Evolutionary conservation across 495 filamentous ascomycete genomes (phyloP).

Genomic region (Oidiodendron maius): DNA sequence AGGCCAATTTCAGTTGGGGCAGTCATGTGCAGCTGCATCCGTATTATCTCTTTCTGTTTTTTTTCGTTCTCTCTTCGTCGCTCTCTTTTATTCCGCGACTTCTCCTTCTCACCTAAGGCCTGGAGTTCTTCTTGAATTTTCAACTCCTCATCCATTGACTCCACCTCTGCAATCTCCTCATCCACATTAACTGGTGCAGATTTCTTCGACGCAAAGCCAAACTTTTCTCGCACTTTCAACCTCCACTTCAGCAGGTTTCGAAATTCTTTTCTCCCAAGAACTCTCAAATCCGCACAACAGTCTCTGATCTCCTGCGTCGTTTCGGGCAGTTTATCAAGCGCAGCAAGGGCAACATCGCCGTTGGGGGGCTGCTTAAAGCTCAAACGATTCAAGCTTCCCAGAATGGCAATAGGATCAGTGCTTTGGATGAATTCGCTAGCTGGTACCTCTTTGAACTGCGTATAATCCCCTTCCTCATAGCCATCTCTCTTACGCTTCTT

Average conservation of each 20-base stretch:
- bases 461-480: constrained; percentile 95
- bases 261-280: constrained; percentile 92
- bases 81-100: constrained; percentile 68
- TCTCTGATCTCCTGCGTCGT: constrained; percentile 81
- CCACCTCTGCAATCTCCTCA: constrained; percentile 69
- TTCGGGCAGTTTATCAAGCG: constrained; percentile 83
- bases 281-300: constrained; percentile 84
- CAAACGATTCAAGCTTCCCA: constrained; percentile 79
- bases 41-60: constrained; percentile 82
- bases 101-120: constrained; percentile 70
- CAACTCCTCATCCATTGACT: constrained; percentile 89
- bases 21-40: constrained; percentile 96
- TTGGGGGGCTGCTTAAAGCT: constrained; percentile 70
- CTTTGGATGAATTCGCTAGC: constrained; percentile 94
- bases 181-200: constrained; percentile 45
- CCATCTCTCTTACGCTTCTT: constrained; percentile 97
- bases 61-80: constrained; percentile 79
- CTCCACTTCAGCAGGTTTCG: constrained; percentile 89
- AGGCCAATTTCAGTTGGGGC: constrained; percentile 93
- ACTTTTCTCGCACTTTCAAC: constrained; percentile 81
- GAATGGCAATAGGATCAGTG: constrained; percentile 89
- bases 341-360: constrained; percentile 80
- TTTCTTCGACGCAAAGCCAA: constrained; percentile 79
- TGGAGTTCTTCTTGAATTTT: constrained; percentile 83
- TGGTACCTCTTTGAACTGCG: constrained; percentile 80